A percentile compares a stretch with the other conserved stretches of the same genome.
Evolutionary conservation across 352 stramenopile genomes (phyloP).

Genomic region (Phytophthora quininea): DNA sequence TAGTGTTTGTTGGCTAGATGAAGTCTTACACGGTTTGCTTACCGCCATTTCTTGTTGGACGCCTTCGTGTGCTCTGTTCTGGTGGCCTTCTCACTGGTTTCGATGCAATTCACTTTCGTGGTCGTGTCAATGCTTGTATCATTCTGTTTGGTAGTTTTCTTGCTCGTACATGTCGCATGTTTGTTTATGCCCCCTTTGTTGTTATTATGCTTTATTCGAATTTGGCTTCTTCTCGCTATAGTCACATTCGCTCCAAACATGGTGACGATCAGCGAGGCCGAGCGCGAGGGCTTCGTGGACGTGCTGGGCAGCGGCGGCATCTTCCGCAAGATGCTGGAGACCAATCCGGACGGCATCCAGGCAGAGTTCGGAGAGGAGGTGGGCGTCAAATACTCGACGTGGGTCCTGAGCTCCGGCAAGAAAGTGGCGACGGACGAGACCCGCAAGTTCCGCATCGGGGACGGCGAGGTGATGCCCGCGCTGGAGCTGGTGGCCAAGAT

Average conservation of each 20-base stretch:
- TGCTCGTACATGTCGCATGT: too few species aligned
- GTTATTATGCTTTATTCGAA: too few species aligned
- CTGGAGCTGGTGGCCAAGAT: conserved; percentile 82
- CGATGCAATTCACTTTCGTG: too few species aligned
- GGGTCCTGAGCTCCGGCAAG: conserved; percentile 49
- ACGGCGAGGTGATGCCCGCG: conserved; percentile 80
- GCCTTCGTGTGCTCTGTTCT: too few species aligned
- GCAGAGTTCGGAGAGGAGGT: conserved; percentile 86
- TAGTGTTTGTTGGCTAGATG: too few species aligned
- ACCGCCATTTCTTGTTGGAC: too few species aligned
- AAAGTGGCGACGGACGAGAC: conserved; percentile 52
- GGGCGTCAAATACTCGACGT: conserved; percentile 70
- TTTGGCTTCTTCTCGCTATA: too few species aligned
- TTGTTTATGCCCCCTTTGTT: too few species aligned
- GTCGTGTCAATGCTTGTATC: too few species aligned
- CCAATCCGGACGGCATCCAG: conserved; percentile 64
- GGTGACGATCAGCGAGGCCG: conserved; percentile 46
- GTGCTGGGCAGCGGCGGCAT: conserved; percentile 81
- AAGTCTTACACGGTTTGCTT: too few species aligned
- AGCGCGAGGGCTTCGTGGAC: conserved; percentile 74
- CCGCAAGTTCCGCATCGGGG: conserved; percentile 80
- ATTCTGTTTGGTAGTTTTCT: too few species aligned
- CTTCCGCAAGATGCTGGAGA: conserved; percentile 67
- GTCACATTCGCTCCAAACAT: conserved; percentile 6
- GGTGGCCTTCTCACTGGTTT: too few species aligned